Evolutionary conservation across 495 filamentous ascomycete genomes (phyloP), one percentile per base, ranked within the genome.

Genomic region (Alectoria sarmentosa): DNA sequence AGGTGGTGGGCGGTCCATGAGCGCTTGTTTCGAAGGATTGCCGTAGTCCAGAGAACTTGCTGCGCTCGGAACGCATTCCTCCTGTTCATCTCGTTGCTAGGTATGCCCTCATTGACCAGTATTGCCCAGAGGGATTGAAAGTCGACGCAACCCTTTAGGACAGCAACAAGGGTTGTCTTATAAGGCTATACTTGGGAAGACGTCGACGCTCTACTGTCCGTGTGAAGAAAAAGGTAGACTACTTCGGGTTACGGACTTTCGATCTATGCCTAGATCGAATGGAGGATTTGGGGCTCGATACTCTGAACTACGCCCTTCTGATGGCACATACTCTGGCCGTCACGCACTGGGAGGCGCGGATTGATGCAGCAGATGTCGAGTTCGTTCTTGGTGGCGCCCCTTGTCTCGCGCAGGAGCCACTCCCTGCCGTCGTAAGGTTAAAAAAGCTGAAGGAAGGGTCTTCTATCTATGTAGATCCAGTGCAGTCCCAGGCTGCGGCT

Each of bases 321-420:
- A 78, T 83, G 74, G 80, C 73, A 0, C 71, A 79, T 23, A 69
- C 76, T 0, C 69, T 82, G 0, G 80, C 80, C 0, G 70, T 77
- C 26, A 65, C 81, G 38, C 73, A 80, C 39, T 83, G 79, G 80
- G 42, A 66, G 9, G 74, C 59, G 0, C 64, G 66, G 26, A 62
- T 82, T 7, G 81, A 83, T 64, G 78, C 70, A 2, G 76, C 75
- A 37, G 80, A 81, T 61, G 71, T 82, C 39, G 80, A 83, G 58
- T 82, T 82, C 65, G 79, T 82, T 32, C 76, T 83, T 10, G 78
- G 72, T 14, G 58, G 66, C 19, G 60, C 60, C 17, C 66, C 66
- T 30, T 54, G 55, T 64, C 38, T 60, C 39, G 52, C 54, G 56
- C 37, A 59, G 26, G 41, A 41, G n/a, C 56, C 54, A 17, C 38